Percentiles rank a stretch among this genome's conserved stretches.
Conservation (phyloP, 805 yeast species). For the Cyberlindnera xishuangbannaensis region DNA sequence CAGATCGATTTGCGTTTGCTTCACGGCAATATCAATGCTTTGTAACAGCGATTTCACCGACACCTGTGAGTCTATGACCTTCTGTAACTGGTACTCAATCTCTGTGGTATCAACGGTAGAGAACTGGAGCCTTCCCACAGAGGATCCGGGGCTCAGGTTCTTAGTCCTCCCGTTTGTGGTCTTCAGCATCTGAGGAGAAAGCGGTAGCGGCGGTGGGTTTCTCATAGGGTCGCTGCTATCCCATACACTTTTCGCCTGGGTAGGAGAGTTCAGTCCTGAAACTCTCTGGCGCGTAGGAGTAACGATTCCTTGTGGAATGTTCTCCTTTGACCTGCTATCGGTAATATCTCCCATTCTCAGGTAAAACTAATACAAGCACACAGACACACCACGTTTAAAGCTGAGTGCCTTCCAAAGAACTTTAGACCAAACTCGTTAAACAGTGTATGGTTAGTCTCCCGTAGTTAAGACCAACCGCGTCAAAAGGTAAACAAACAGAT, state of each 20-base stretch:
- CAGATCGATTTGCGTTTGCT: slow-evolving; percentile 24
- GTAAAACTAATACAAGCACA: no score
- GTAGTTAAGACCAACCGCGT: no score
- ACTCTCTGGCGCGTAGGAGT: slow-evolving; percentile 13
- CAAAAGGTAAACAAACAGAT: no score
- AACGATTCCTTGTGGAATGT: slow-evolving; percentile 8
- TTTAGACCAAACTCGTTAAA: no score
- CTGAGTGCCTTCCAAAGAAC: no score
- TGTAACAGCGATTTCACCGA: slow-evolving; percentile 27
- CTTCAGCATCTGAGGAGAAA: slow-evolving; percentile 33
- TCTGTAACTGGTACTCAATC: slow-evolving; percentile 24
- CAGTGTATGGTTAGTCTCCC: no score
- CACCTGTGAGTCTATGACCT: slow-evolving; percentile 25
- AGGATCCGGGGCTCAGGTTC: slow-evolving; percentile 8
- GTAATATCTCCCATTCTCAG: slow-evolving; percentile 2
- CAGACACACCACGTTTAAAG: no score
- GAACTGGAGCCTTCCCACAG: slow-evolving; percentile 22
- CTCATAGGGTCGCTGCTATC: slow-evolving; percentile 35
- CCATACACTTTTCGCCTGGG: slow-evolving; percentile 25
- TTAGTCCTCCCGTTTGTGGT: slow-evolving; percentile 14
- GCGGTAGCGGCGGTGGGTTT: slow-evolving; percentile 37
- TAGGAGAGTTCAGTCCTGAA: slow-evolving; percentile 14
- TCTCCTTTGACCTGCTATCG: slow-evolving; percentile 14
- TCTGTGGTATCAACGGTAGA: slow-evolving; percentile 16
- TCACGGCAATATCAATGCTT: slow-evolving; percentile 22